Base-by-base conservation (phyloP, 2,329 filamentous ascomycete genomes). In the Ophiostoma perfectum region DNA sequence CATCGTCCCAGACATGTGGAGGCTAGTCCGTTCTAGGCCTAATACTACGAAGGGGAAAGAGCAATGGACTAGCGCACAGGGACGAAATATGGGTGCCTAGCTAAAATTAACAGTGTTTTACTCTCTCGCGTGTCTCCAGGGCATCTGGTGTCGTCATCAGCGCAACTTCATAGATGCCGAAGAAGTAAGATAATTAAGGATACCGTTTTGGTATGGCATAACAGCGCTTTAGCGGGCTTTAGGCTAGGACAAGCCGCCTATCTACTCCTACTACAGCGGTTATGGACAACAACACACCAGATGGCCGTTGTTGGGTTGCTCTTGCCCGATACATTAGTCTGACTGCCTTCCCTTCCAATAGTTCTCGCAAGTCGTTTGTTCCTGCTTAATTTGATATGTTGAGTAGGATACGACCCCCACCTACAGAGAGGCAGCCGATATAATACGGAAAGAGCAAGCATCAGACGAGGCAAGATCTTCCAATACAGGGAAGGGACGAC, bases 141-240 rank as follows among this genome's bases (percentile, higher is more conserved):
- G 49, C 18, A 55, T 55, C 27, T 55, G 49, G 49, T 55, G 49
- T 55, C 49, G 49, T 55, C 49, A 55, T 55, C 49, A 55, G 49
- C 49, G 49, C 49, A 18, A 55, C 7, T n/a, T 12, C 42, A 45
- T 27, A 27, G 27, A 27, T 8, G 42, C 49, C 18, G 18, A n/a
- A 55, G 18, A 18, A 4, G 49, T 27, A 27, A 9, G 18, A 27
- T 8, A 36, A 55, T 11, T 55, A 55, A 55, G 11, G 6, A 7
- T 27, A 14, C 3, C 49, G 45, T 55, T 55, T 12, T 27, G 27
- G 49, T 27, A 9, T 12, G 27, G 27, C 27, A 27, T 27, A 27
- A 27, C 27, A 27, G 27, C 27, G 27, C 27, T 27, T 27, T 27
- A 27, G 27, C 27, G 27, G 27, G 27, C 2, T 27, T 27, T 27